Conservation (phyloP, 257 asterid species). For the Fraxinus anomala region DNA sequence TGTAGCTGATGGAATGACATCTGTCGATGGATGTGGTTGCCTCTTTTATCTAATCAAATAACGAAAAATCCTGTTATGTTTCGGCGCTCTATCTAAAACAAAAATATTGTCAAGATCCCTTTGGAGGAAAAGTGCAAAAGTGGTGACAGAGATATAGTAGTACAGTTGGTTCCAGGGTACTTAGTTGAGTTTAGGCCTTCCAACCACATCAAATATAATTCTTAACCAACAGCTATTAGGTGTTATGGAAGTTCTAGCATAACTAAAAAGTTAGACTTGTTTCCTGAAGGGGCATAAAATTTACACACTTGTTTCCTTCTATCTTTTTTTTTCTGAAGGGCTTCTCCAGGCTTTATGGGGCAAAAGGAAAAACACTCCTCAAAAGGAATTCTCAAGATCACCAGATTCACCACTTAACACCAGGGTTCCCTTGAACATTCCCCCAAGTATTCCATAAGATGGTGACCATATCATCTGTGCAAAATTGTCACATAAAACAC, state of each 20-base stretch:
- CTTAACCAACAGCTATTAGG: not conserved
- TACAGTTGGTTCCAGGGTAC: not conserved
- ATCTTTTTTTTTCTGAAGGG: not conserved
- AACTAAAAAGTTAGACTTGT: not conserved
- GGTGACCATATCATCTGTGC: not conserved
- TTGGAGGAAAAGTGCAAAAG: not conserved
- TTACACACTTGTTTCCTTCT: not conserved
- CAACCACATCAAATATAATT: not conserved
- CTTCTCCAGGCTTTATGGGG: not conserved
- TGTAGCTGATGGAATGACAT: not conserved
- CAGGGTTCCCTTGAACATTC: not conserved
- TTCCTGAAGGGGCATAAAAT: not conserved
- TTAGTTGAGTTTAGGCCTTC: not conserved
- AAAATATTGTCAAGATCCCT: not conserved
- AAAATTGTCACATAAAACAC: conserved; percentile 5
- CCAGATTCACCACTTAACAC: not conserved
- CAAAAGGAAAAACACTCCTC: not conserved
- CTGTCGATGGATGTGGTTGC: not conserved
- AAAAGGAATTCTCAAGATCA: not conserved
- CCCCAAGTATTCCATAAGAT: not conserved
- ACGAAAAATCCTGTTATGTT: not conserved
- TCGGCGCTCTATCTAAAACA: not conserved
- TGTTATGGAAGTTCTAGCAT: not conserved
- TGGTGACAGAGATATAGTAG: not conserved
- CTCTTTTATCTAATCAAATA: not conserved